Evolutionary conservation across 2,329 filamentous ascomycete genomes (phyloP), one percentile per base, ranked within the genome.

Genomic region (Macrophomina phaseolina): DNA sequence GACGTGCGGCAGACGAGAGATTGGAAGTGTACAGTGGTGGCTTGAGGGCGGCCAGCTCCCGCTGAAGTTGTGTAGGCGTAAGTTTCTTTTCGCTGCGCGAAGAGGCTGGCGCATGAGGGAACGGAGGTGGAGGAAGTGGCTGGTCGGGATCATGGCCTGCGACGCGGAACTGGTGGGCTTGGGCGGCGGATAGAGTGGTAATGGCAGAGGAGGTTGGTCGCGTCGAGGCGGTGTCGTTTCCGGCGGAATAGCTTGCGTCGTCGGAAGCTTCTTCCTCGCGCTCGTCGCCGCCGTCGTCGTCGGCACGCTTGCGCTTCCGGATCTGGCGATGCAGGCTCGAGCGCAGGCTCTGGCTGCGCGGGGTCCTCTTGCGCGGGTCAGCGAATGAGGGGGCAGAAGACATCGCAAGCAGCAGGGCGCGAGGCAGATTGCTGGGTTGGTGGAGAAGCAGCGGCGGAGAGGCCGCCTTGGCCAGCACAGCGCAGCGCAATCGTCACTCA

Each of bases 81-180:
- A 58, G 12, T 32, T 58, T 58, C 30, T 36, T 8, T 18, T 64
- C 48, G 48, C 32, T 7, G 48, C 40, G 16, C 66, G 45, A 56
- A 66, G 69, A 34, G 55, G 70, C 73, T 62, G 80, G 71, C 36
- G 77, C 77, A 70, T 84, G 82, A 42, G 82, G 82, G 68, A 84
- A 84, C 42, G 81, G 80, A 32, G 71, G 68, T 51, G 74, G 73
- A 58, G 82, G 81, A 14, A 82, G 67, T 30, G 75, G 76, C 34
- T 77, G 70, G n/a, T 78, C 73, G 66, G 79, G 73, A 64, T 76
- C 71, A 67, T 78, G 74, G 62, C 81, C 81, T 69, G 82, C 81
- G 66, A 81, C 74, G 72, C 73, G 77, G 69, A 75, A 72, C 70
- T 78, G 75, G 51, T 68, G 70, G 68, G 71, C 68, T 66, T 76